A percentile compares a stretch with the other conserved stretches of the same genome.
These are phyloP conservation scores for Ichthyophonus hoferi DNA, from an alignment of 208 protist species.

Conservation along the genomic window DNA sequence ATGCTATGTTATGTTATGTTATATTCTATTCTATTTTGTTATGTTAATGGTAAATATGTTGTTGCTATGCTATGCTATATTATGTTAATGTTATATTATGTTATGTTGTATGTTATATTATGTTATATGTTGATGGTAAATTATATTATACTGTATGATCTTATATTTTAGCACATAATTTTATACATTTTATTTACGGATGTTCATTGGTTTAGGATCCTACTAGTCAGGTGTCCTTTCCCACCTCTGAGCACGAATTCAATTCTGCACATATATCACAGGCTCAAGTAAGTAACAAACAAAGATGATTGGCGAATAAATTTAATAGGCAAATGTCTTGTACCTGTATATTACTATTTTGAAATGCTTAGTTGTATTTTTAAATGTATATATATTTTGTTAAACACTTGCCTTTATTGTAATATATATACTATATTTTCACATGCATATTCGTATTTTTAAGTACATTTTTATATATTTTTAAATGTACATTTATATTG, in stretches of 20 bases:
- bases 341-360: background rate
- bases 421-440: background rate
- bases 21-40: too few relatives aligned
- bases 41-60: too few relatives aligned
- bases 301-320: background rate
- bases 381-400: background rate
- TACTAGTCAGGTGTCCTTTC: background rate
- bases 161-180: background rate
- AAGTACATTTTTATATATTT: constrained; percentile 1
- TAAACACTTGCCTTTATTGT: background rate
- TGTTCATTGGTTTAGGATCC: background rate
- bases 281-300: background rate
- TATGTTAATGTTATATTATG: too few relatives aligned
- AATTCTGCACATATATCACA: background rate
- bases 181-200: background rate
- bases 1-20: too few relatives aligned
- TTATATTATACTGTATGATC: background rate
- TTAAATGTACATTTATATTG: background rate
- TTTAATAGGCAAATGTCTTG: background rate
- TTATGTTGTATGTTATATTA: too few relatives aligned
- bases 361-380: background rate
- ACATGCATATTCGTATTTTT: background rate
- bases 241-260: background rate
- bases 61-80: background rate
- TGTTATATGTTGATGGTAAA: background rate